Evolutionary conservation across 345 rosid genomes (phyloP), one percentile per base, ranked within the genome.

Genomic region (Eucalyptus decipiens): DNA sequence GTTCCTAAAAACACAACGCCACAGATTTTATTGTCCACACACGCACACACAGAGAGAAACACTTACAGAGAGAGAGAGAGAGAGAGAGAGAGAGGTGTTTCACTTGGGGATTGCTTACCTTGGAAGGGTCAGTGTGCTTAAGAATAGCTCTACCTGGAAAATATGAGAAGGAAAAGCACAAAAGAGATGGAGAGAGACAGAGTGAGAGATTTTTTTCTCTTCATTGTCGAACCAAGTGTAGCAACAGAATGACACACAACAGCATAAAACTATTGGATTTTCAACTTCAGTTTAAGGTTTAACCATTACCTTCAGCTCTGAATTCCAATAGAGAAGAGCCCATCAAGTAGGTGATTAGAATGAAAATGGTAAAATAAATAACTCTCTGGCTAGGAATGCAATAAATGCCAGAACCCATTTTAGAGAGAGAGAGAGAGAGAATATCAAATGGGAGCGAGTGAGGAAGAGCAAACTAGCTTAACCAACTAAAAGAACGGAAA

Each of bases 121-220:
- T 89, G 86, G 93, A 90, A 89, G 89, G 45, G 67, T 65, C 88
- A 45, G 88, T 49, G 21, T 93, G 88, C 89, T 87, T 91, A 19
- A 93, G 95, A 87, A 87, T 90, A 92, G 94, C 91, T 94, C 96
- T 94, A 50, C 95, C 99, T 95, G 95, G 89, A 92, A 87, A 30
- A 89, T 56, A 88, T 5, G 21, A 28, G 30, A 12, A 65, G 42
- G 45, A 21, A 76, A 88, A 30, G 67, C 43, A 42, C 24, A 85
- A 40, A 85, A 83, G 48, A 62, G 81, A 50, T 7, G 72, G 67
- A 28, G 47, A 40, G 52, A 87, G 62, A 87, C 54, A 58, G 12
- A 34, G 72, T 87, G 30, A 54, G 48, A 17, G 72, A 23, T 58
- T 34, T 69, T 69, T 47, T 37, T 47, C 52, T 48, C 87, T 85